phyloP scores from a whole-genome alignment of 2,329 filamentous ascomycete species.

The Penicillium thymicola region DNA sequence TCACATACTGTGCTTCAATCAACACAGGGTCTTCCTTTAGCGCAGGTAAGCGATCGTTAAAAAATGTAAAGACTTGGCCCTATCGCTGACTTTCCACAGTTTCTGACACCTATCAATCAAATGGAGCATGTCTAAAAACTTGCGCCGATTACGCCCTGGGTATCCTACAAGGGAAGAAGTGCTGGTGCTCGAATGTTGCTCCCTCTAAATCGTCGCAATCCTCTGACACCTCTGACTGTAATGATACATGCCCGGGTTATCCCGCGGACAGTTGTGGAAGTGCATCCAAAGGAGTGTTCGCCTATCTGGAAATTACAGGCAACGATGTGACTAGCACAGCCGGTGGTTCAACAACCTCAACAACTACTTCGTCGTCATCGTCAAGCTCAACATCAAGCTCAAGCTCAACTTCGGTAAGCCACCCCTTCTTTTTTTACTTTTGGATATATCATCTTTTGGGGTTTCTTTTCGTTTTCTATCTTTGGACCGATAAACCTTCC shows the following conservation, averaged over 20 bases:
- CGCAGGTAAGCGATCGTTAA: constrained; percentile 32
- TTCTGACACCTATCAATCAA: constrained; percentile 43
- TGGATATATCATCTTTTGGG: not conserved
- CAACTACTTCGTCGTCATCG: constrained; percentile 19
- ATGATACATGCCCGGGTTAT: constrained; percentile 46
- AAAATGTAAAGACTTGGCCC: not conserved
- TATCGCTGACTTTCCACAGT: constrained; percentile 29
- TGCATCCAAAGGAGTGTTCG: constrained; percentile 38
- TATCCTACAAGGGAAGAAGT: constrained; percentile 45
- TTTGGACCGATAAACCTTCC: not conserved
- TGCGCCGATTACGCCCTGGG: constrained; percentile 47
- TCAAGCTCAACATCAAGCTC: constrained; percentile 2
- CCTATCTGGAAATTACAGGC: constrained; percentile 41
- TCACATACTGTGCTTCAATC: constrained; percentile 43
- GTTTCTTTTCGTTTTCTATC: not conserved
- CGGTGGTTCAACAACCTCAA: constrained; percentile 15
- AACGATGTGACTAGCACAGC: constrained; percentile 35
- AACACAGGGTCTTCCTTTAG: constrained; percentile 44
- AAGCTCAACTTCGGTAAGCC: constrained; percentile 27
- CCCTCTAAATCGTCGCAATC: constrained; percentile 37
- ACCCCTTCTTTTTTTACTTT: not conserved
- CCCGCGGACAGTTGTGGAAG: constrained; percentile 46
- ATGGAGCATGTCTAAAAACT: constrained; percentile 41
- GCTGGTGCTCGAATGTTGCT: constrained; percentile 50
- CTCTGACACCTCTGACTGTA: constrained; percentile 33